Conservation (phyloP, 2,329 filamentous ascomycete genomes). For the Botrytis pseudocinerea region DNA sequence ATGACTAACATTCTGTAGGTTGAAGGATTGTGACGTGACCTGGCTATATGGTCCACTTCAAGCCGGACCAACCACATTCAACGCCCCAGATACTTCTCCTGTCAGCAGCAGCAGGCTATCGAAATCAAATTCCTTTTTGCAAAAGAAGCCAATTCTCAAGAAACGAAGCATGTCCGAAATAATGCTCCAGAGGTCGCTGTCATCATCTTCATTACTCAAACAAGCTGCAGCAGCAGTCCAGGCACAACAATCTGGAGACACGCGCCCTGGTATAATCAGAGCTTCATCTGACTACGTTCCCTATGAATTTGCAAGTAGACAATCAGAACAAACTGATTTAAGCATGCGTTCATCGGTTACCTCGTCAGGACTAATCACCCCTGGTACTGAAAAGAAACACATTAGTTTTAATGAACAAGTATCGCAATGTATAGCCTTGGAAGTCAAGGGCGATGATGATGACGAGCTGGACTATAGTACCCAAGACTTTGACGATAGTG, state of each 20-base stretch:
- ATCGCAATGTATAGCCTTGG: constrained; percentile 91
- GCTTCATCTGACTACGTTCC: constrained; percentile 66
- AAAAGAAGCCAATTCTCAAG: constrained; percentile 77
- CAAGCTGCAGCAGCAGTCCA: constrained; percentile 47
- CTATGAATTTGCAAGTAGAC: constrained; percentile 55
- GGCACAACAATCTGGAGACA: constrained; percentile 24
- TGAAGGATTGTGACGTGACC: constrained; percentile 44
- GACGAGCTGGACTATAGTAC: constrained; percentile 51
- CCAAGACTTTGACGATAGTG: constrained; percentile 54
- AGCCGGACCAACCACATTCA: constrained; percentile 59
- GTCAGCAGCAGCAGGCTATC: constrained; percentile 55
- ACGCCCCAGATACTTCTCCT: constrained; percentile 43
- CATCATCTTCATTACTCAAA: constrained; percentile 81
- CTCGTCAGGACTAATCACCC: constrained; percentile 67
- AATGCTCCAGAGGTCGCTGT: constrained; percentile 85
- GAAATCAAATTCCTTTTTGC: constrained; percentile 57
- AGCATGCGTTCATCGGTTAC: constrained; percentile 63
- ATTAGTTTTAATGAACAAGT: constrained; percentile 98
- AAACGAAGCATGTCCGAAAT: constrained; percentile 93
- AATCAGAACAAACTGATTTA: constrained; percentile 39
- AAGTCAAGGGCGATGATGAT: constrained; percentile 75
- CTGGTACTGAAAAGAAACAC: constrained; percentile 71
- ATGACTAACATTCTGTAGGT: constrained; percentile 47
- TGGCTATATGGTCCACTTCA: constrained; percentile 78
- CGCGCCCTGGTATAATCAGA: constrained; percentile 16